Percentiles rank a stretch among this genome's conserved stretches.
phyloP scores from a whole-genome alignment of 495 filamentous ascomycete species.

The Venustampulla echinocandica region DNA sequence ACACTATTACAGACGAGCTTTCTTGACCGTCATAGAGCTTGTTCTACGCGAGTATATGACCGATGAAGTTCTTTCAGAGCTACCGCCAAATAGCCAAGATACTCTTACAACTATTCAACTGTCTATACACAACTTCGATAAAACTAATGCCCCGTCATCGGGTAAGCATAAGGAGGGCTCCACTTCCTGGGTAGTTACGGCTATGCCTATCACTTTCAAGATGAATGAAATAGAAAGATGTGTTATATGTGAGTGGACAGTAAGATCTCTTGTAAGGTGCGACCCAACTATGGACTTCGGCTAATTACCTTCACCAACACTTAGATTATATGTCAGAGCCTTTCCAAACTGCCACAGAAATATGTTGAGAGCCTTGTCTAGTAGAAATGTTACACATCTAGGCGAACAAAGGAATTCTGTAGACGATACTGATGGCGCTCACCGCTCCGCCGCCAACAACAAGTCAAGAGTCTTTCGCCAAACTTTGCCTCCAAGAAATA shows the following conservation, averaged over 20 bases:
- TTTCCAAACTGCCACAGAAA: slow-evolving; percentile 13
- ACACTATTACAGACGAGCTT: not conserved
- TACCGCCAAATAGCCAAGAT: slow-evolving; percentile 2
- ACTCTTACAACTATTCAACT: slow-evolving; percentile 3
- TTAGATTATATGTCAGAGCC: slow-evolving; percentile 6
- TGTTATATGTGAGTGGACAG: slow-evolving; percentile 1
- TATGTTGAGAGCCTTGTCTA: slow-evolving; percentile 13
- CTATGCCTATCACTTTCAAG: slow-evolving; percentile 1
- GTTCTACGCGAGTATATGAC: not conserved
- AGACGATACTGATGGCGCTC: slow-evolving; percentile 12
- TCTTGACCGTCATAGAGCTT: no score
- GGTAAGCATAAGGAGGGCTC: not conserved
- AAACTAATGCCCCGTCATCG: slow-evolving; percentile 1
- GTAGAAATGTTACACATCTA: slow-evolving; percentile 8
- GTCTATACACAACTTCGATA: not conserved
- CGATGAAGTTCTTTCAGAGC: not conserved
- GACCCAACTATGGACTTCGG: not conserved
- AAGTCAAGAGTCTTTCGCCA: slow-evolving; percentile 3
- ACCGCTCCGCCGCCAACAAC: slow-evolving; percentile 2
- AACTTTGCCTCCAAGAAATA: not conserved
- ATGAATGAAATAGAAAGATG: slow-evolving; percentile 6
- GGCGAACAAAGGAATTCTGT: slow-evolving; percentile 15
- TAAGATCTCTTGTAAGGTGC: not conserved
- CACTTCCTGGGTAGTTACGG: not conserved
- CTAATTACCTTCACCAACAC: not conserved